Base-by-base conservation (phyloP, 208 protist species). In the Wallacemonas rigidus region DNA sequence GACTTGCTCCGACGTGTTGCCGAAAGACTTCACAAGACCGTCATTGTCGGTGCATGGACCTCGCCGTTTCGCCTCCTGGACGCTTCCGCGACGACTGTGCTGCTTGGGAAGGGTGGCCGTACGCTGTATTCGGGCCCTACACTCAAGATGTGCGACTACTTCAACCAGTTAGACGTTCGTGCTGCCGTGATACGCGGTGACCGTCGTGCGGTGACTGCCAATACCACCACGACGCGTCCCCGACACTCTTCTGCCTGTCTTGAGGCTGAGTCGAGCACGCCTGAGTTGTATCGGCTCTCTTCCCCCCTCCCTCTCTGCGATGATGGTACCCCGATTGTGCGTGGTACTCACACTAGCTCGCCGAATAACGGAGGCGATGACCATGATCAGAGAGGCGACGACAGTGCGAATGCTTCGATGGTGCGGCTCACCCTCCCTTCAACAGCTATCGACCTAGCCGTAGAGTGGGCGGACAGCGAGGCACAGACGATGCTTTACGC, bases 401-500 rank as follows among this genome's bases (percentile, higher is more conserved):
- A 65, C 35, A 44, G 64, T 12, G 45, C 2, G 45, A 50, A 12
- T 50, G 45, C 45, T 6, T 12, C 6, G 45, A 50, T 57, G 26
- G 63, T 69, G 64, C 39, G 38, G 48, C 17, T 69, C 6, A 12
- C 64, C 7, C 17, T 58, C 3, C 50, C 64, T 45, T 63, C 76
- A 56, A 71, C 74, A n/a, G 80, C 80, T 56, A 68, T 90, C 41
- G 84, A 88, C 62, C 63, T 92, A 39, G 82, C 82, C 14, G 62
- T 72, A 12, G 71, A 85, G 56, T 92, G 87, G 87, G 74, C 78
- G n/a, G 87, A 88, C 47, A 83, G 71, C 64, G 72, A 81, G 55
- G 63, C 71, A 14, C 70, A 80, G 43, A 92, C 82, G 39, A 65
- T 82, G 63, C 86, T 81, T 65, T 92, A 89, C 68, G 76, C 83